Conservation (phyloP, 495 filamentous ascomycete genomes). For the Penicillium roqueforti region DNA sequence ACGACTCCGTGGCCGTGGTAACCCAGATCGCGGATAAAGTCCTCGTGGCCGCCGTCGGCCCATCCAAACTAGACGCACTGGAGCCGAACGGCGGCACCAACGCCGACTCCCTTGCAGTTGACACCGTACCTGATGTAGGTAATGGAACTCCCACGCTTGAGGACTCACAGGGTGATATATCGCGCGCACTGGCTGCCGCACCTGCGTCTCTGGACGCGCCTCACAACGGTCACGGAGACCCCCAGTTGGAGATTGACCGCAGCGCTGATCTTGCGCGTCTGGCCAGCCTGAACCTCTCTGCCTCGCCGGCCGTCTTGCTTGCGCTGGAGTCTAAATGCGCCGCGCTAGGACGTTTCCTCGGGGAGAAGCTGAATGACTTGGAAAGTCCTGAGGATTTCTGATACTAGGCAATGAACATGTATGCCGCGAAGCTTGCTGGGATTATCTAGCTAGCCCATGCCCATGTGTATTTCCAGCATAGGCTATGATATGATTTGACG, state of each 20-base stretch:
- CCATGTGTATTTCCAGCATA: not conserved
- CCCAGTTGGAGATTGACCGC: conserved; percentile 43
- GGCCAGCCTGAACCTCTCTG: conserved; percentile 40
- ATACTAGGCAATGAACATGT: not conserved
- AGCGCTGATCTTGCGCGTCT: conserved; percentile 40
- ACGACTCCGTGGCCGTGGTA: conserved; percentile 44
- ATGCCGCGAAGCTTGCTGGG: not conserved
- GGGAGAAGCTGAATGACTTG: conserved; percentile 41
- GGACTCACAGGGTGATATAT: conserved; percentile 12
- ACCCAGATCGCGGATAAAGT: conserved; percentile 46
- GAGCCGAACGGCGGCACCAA: conserved; percentile 15
- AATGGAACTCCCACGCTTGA: conserved; percentile 17
- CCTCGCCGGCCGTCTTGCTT: conserved; percentile 39
- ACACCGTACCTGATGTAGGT: conserved; percentile 3
- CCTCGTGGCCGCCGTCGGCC: conserved; percentile 42
- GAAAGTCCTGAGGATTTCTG: conserved; percentile 47
- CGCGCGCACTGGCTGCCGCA: conserved; percentile 9
- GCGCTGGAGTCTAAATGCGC: conserved; percentile 47
- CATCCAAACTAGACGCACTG: conserved; percentile 27
- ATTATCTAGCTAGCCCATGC: not conserved
- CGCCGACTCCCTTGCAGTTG: conserved; percentile 3
- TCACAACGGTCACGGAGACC: conserved; percentile 28
- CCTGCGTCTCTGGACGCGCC: conserved; percentile 12
- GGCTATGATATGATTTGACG: not conserved
- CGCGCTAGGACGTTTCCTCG: conserved; percentile 40